A percentile compares a stretch with the other conserved stretches of the same genome.
Evolutionary conservation across 495 filamentous ascomycete species (phyloP).

Genomic region (Penicillium coffeae): DNA sequence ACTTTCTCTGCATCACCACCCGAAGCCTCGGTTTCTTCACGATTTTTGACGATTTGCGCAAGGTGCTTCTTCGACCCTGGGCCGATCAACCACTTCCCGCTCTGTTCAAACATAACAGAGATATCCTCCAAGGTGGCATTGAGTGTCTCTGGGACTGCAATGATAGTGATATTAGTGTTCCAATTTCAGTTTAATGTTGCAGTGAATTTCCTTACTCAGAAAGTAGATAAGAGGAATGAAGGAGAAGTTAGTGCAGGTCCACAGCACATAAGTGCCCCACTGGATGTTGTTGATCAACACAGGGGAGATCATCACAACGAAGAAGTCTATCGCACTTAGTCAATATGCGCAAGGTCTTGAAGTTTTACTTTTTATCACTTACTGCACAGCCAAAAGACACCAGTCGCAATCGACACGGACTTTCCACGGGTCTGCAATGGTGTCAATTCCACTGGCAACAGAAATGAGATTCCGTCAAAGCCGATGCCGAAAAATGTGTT

Average conservation of each 20-base stretch:
- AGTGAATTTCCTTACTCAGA: background rate
- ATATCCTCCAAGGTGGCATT: background rate
- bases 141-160: slow-evolving; percentile 1
- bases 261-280: slow-evolving; percentile 1
- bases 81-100: background rate
- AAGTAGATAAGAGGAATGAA: slow-evolving; percentile 4
- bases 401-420: background rate
- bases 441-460: slow-evolving; percentile 1
- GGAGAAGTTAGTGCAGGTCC: background rate
- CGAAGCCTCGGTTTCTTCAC: background rate
- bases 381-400: slow-evolving; percentile 2
- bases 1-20: background rate
- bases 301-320: slow-evolving; percentile 4
- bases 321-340: background rate
- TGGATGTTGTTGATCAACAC: background rate
- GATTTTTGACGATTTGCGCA: background rate
- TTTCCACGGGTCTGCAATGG: slow-evolving; percentile 1
- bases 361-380: too few species aligned
- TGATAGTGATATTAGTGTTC: background rate
- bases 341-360: too few species aligned
- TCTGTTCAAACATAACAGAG: background rate
- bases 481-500: slow-evolving; percentile 2
- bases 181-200: background rate
- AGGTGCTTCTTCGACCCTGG: background rate
- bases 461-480: background rate